A percentile compares a stretch with the other conserved stretches of the same genome.
phyloP scores from a whole-genome alignment of 1,284 basidiomycete genomes.

The Sporisorium scitamineum region DNA sequence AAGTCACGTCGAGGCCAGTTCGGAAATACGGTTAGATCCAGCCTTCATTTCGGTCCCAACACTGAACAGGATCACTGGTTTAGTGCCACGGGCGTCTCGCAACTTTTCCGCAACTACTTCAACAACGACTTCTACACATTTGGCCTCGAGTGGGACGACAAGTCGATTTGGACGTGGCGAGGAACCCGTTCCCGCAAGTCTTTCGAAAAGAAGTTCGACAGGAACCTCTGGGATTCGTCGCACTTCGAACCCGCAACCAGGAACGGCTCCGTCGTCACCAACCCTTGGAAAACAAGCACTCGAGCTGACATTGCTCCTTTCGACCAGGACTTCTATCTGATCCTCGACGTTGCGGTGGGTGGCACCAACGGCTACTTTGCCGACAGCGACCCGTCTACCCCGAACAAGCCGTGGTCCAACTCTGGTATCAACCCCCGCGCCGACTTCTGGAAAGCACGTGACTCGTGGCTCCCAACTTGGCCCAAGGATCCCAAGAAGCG shows the following conservation, averaged over 20 bases:
- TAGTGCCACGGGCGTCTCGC: constrained; percentile 79
- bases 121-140: constrained; percentile 81
- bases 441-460: constrained; percentile 75
- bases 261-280: constrained; percentile 79
- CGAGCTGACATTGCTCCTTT: constrained; percentile 77
- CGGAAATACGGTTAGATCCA: constrained; percentile 76
- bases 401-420: constrained; percentile 81
- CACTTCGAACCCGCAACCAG: constrained; percentile 79
- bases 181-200: constrained; percentile 79
- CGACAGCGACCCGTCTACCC: constrained; percentile 72
- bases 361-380: constrained; percentile 88
- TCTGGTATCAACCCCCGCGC: constrained; percentile 76
- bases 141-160: constrained; percentile 81
- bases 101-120: constrained; percentile 77
- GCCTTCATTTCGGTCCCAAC: constrained; percentile 81
- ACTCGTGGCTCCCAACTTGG: constrained; percentile 47
- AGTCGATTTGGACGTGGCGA: constrained; percentile 77
- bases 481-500: constrained; percentile 68
- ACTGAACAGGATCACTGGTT: constrained; percentile 76
- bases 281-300: constrained; percentile 35
- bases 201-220: constrained; percentile 74
- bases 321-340: constrained; percentile 86
- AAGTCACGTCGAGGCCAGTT: constrained; percentile 77
- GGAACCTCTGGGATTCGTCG: constrained; percentile 78
- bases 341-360: constrained; percentile 82